A percentile compares a stretch with the other conserved stretches of the same genome.
phyloP scores from a whole-genome alignment of 1,284 basidiomycete genomes.

The Papiliotrema laurentii region DNA sequence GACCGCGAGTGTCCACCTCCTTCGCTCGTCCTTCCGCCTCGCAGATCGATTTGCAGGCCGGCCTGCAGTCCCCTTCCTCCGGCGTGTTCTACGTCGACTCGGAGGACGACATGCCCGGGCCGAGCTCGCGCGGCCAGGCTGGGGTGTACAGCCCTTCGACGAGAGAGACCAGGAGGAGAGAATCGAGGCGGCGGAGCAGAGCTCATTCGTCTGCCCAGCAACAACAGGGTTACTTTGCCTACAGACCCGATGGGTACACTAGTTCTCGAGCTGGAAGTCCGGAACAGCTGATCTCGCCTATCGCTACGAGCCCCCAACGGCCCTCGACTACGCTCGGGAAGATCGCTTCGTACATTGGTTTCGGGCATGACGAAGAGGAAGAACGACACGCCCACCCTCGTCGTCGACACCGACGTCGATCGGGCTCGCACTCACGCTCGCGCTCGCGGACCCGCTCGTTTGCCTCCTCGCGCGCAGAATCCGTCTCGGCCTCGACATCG shows the following conservation, averaged over 20 bases:
- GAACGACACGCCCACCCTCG: slow-evolving; percentile 14
- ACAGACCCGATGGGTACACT: slow-evolving; percentile 4
- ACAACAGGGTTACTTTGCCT: slow-evolving; percentile 8
- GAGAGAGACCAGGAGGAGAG: slow-evolving; percentile 4
- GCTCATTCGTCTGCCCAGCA: background rate
- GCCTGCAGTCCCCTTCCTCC: slow-evolving; percentile 29
- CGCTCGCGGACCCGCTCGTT: slow-evolving; percentile 21
- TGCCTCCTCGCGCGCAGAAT: slow-evolving; percentile 14
- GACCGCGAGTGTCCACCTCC: slow-evolving; percentile 12
- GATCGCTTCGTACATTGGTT: slow-evolving; percentile 44
- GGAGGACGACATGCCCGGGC: slow-evolving; percentile 30
- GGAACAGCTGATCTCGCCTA: slow-evolving; percentile 25
- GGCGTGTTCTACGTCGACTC: slow-evolving; percentile 39
- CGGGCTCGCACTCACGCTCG: slow-evolving; percentile 12
- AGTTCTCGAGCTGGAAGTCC: slow-evolving; percentile 7
- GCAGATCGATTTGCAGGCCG: slow-evolving; percentile 14
- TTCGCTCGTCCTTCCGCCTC: slow-evolving; percentile 17
- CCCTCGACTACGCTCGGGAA: slow-evolving; percentile 34
- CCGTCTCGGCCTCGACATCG: slow-evolving; percentile 18
- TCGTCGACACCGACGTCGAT: slow-evolving; percentile 15
- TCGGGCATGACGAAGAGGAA: slow-evolving; percentile 24
- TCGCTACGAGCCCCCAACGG: slow-evolving; percentile 20
- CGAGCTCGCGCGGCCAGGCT: background rate
- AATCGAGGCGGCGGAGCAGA: slow-evolving; percentile 6
- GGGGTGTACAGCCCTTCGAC: background rate